These are phyloP conservation scores for Graphium sp. DNA, from an alignment of 2,329 filamentous ascomycete genomes.

Conservation along the genomic window DNA sequence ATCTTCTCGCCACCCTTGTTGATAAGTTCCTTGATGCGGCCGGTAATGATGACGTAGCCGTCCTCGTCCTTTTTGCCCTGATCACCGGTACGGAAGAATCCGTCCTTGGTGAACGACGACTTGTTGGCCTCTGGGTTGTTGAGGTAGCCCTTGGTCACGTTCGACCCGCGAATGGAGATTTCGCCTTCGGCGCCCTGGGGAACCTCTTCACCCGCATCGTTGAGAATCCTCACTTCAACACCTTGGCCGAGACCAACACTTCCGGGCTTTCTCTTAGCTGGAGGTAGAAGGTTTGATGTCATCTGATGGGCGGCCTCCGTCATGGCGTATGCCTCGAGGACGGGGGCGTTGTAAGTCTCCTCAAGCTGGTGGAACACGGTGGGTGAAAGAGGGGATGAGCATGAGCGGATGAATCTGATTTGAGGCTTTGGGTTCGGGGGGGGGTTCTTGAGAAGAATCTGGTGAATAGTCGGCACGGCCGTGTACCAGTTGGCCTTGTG, in stretches of 20 bases:
- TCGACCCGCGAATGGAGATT: constrained; percentile 68
- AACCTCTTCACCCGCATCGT: constrained; percentile 50
- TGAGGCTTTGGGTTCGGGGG: constrained; percentile 48
- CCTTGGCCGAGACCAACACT: constrained; percentile 73
- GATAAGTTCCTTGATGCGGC: constrained; percentile 87
- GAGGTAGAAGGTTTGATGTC: constrained; percentile 59
- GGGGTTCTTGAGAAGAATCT: constrained; percentile 65
- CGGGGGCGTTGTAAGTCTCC: constrained; percentile 57
- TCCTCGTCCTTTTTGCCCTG: constrained; percentile 68
- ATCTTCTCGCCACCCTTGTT: constrained; percentile 87
- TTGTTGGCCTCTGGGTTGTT: constrained; percentile 68
- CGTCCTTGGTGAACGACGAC: constrained; percentile 53
- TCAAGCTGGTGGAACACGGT: constrained; percentile 71
- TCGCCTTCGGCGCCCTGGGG: constrained; percentile 57
- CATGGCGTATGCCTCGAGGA: constrained; percentile 85
- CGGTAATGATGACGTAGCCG: constrained; percentile 73
- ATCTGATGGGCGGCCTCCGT: constrained; percentile 79
- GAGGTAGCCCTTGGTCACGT: constrained; percentile 71
- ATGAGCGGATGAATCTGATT: constrained; percentile 79
- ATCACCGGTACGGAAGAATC: constrained; percentile 79
- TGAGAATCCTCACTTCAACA: constrained; percentile 64
- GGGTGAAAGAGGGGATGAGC: constrained; percentile 68
- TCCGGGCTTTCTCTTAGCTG: constrained; percentile 59
- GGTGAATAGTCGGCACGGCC: constrained; percentile 83
- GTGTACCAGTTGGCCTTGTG: constrained; percentile 83